A percentile compares a stretch with the other conserved stretches of the same genome.
phyloP scores from a whole-genome alignment of 2,329 filamentous ascomycete species.

The Venturia nashicola region DNA sequence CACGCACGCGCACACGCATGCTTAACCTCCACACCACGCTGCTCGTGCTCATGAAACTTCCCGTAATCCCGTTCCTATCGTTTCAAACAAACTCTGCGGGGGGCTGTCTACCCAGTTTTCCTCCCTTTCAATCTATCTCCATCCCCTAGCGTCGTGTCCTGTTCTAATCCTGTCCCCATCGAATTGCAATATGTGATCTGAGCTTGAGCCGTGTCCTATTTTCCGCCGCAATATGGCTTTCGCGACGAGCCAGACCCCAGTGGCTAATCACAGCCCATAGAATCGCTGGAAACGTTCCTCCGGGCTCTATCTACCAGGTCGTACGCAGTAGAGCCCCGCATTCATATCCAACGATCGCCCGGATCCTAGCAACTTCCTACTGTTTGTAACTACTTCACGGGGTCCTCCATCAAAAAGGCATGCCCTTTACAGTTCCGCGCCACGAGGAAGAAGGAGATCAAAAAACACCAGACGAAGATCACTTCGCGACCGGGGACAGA shows the following conservation, averaged over 20 bases:
- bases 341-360: background rate
- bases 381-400: background rate
- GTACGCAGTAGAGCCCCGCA: background rate
- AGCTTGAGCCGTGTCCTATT: background rate
- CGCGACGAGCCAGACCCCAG: background rate
- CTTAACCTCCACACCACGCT: background rate
- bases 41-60: conserved; percentile 1
- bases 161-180: background rate
- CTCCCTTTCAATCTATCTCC: conserved; percentile 3
- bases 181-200: conserved; percentile 3
- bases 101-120: background rate
- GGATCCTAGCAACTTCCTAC: background rate
- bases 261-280: conserved; percentile 3
- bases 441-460: background rate
- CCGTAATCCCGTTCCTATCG: background rate
- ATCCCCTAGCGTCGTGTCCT: conserved; percentile 4
- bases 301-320: background rate
- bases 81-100: background rate
- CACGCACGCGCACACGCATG: too few relatives aligned
- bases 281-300: background rate
- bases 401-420: background rate
- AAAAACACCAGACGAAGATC: background rate
- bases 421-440: background rate
- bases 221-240: background rate
- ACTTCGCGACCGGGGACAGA: background rate